These are phyloP conservation scores for Solanum chiquidenum DNA, from an alignment of 257 asterid species.

Conservation along the genomic window DNA sequence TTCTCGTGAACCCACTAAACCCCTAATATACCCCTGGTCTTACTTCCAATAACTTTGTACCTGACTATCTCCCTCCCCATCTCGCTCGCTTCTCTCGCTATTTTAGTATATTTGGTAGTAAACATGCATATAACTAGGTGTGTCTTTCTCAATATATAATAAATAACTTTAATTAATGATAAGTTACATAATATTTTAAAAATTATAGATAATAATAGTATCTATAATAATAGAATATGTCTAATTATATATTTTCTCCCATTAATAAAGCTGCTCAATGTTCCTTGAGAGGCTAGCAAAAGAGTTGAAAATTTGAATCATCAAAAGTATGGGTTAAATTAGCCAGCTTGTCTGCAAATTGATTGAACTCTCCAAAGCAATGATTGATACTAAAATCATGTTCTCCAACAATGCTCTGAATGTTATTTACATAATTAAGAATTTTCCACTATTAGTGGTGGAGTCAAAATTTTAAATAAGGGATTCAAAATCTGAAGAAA, in stretches of 20 bases:
- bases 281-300: background rate
- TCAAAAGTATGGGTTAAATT: background rate
- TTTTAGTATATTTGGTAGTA: too few species aligned
- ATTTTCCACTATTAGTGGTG: background rate
- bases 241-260: background rate
- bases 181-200: too few species aligned
- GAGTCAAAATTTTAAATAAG: too few species aligned
- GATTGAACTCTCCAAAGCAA: background rate
- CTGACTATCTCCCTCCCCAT: too few species aligned
- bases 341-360: background rate
- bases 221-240: too few species aligned
- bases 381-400: background rate
- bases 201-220: too few species aligned
- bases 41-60: too few species aligned
- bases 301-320: background rate
- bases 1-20: too few species aligned
- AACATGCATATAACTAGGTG: too few species aligned
- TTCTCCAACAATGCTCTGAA: background rate
- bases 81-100: background rate
- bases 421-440: background rate
- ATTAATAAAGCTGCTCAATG: background rate
- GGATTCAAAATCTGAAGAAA: accelerated
- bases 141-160: too few species aligned
- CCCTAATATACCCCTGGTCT: too few species aligned
- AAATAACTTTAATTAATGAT: too few species aligned